These are phyloP conservation scores for Pelargonium citronellum DNA, from an alignment of 441 rosid genomes.

Conservation along the genomic window DNA sequence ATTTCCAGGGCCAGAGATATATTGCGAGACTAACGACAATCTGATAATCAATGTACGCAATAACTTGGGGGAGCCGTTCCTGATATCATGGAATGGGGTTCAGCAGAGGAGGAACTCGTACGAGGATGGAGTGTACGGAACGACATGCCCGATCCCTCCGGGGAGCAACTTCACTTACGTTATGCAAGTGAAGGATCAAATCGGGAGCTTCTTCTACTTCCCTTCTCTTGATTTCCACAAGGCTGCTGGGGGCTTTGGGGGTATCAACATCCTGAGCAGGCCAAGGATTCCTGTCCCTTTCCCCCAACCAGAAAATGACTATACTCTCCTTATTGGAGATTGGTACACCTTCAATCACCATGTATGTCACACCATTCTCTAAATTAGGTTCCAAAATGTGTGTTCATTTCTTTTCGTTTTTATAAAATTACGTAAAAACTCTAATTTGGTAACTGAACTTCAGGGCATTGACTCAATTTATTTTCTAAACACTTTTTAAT, in stretches of 20 bases:
- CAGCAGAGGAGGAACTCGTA: constrained; percentile 7
- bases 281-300: constrained; percentile 85
- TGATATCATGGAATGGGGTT: neutral
- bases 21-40: neutral
- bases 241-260: constrained; percentile 6
- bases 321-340: constrained; percentile 79
- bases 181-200: neutral
- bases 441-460: too few species aligned
- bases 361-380: constrained; percentile 30
- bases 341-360: constrained; percentile 77
- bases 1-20: neutral
- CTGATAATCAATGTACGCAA: neutral
- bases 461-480: too few species aligned
- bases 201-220: neutral
- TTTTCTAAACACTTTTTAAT: too few species aligned
- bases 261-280: constrained; percentile 66
- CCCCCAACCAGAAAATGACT: constrained; percentile 66
- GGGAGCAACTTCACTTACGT: neutral
- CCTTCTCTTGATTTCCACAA: constrained; percentile 8
- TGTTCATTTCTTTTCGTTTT: neutral
- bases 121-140: constrained; percentile 5
- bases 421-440: too few species aligned
- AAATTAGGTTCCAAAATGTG: neutral
- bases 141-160: constrained; percentile 3
- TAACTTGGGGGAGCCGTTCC: neutral